Percentiles rank a stretch among this genome's conserved stretches.
Evolutionary conservation across 176 grass and related monocot species (phyloP).

Genomic region (Thinopyrum elongatum): DNA sequence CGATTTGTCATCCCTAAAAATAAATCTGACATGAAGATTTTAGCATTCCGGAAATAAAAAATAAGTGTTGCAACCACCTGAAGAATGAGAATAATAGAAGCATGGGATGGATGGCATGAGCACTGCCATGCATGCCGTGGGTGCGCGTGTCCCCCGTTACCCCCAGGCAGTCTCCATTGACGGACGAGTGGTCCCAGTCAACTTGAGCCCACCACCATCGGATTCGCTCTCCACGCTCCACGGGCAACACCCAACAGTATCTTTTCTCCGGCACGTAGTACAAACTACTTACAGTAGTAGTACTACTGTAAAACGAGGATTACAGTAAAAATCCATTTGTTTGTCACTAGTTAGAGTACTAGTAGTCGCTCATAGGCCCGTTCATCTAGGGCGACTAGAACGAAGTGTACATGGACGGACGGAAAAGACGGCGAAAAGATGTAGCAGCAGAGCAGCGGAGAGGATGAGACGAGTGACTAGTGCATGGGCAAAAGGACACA

Average conservation of each 20-base stretch:
- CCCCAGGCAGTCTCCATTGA: constrained; percentile 3
- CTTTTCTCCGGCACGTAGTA: not conserved
- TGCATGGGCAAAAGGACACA: constrained; percentile 4
- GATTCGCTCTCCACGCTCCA: not conserved
- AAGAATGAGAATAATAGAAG: not conserved
- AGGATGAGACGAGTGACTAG: not conserved
- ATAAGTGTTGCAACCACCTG: not conserved
- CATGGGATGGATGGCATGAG: not conserved
- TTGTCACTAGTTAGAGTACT: not conserved
- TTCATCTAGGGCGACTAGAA: not conserved
- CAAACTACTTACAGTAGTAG: too few species aligned
- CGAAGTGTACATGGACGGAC: not conserved
- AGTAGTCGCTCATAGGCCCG: not conserved
- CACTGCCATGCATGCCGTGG: not conserved
- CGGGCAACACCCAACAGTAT: not conserved
- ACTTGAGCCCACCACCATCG: not conserved
- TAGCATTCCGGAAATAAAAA: not conserved
- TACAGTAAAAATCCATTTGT: not conserved
- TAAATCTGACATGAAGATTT: too few species aligned
- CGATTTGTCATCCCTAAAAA: too few species aligned
- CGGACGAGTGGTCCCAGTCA: not conserved
- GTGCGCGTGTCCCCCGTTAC: not conserved
- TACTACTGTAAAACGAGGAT: not conserved
- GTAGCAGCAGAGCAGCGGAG: not conserved
- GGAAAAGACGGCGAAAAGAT: not conserved